Conservation (phyloP, 1,139 yeast genomes). For the Protomyces inundatus region DNA sequence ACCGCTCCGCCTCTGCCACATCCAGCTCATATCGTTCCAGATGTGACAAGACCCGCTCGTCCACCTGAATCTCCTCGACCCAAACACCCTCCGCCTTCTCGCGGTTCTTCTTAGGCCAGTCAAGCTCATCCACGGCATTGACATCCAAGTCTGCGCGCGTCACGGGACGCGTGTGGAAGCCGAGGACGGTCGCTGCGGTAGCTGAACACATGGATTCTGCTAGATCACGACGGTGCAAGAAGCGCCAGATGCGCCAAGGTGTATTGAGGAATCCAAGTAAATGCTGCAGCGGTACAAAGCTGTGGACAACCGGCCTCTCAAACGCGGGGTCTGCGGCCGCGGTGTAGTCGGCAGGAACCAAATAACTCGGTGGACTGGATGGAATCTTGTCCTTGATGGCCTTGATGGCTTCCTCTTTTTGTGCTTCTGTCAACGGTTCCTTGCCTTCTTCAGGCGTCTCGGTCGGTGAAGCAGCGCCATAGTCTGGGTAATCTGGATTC, state of each 20-base stretch:
- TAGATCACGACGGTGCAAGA: conserved; percentile 63
- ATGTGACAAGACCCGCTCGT: conserved; percentile 25
- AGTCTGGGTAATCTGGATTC: conserved; percentile 11
- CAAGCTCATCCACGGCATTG: conserved; percentile 67
- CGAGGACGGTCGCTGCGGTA: conserved; percentile 57
- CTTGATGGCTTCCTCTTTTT: conserved; percentile 22
- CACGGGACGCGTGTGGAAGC: conserved; percentile 52
- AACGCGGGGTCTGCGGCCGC: conserved; percentile 12
- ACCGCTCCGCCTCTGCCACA: neutral
- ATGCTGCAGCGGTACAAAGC: conserved; percentile 68
- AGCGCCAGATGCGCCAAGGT: conserved; percentile 72
- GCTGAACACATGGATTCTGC: conserved; percentile 66
- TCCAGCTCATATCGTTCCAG: conserved; percentile 22
- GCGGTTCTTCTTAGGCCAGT: conserved; percentile 91
- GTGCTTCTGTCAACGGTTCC: conserved; percentile 3
- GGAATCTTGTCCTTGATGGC: conserved; percentile 26
- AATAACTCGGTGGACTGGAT: conserved; percentile 30
- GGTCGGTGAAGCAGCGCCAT: conserved; percentile 5
- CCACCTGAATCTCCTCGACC: conserved; percentile 26
- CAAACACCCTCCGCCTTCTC: conserved; percentile 45
- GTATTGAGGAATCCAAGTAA: conserved; percentile 70
- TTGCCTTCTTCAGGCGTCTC: conserved; percentile 6
- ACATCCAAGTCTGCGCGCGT: conserved; percentile 50
- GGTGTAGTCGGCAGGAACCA: conserved; percentile 21
- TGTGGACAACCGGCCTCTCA: conserved; percentile 52